A percentile compares a stretch with the other conserved stretches of the same genome.
Conservation (phyloP, 495 filamentous ascomycete genomes). For the Talaromyces trachyspermus region DNA sequence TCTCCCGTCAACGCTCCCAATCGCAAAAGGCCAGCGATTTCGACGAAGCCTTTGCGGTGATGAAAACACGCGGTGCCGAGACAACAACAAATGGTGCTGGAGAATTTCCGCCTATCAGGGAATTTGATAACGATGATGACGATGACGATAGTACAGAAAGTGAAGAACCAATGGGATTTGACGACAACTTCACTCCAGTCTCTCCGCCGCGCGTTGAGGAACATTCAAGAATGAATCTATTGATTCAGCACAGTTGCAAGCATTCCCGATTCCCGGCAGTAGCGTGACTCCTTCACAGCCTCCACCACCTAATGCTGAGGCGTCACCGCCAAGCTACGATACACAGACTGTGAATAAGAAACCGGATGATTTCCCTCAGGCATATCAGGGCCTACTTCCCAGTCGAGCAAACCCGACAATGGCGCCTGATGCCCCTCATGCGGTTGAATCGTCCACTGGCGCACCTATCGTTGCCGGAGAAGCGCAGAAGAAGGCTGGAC, state of each 20-base stretch:
- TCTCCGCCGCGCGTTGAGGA: constrained; percentile 48
- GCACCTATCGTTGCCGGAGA: constrained; percentile 36
- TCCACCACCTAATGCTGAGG: constrained; percentile 50
- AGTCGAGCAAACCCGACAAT: constrained; percentile 54
- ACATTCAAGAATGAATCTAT: constrained; percentile 25
- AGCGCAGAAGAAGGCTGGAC: constrained; percentile 28
- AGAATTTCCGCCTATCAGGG: constrained; percentile 94
- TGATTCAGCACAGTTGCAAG: constrained; percentile 32
- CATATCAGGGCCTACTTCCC: constrained; percentile 60
- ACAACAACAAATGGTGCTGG: constrained; percentile 24
- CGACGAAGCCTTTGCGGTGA: constrained; percentile 39
- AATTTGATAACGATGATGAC: constrained; percentile 70
- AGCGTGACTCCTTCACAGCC: constrained; percentile 19
- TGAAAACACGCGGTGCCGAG: constrained; percentile 27
- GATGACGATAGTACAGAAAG: constrained; percentile 69
- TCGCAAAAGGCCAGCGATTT: constrained; percentile 51
- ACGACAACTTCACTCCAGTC: constrained; percentile 79
- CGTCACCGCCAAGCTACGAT: constrained; percentile 60
- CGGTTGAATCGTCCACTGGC: constrained; percentile 32
- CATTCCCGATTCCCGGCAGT: constrained; percentile 32
- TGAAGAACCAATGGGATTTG: constrained; percentile 67
- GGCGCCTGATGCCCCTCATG: constrained; percentile 40
- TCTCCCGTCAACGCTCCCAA: constrained; percentile 47
- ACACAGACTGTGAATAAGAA: constrained; percentile 27
- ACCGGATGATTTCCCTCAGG: constrained; percentile 42